Evolutionary conservation across 2,329 filamentous ascomycete species (phyloP), one percentile per base, ranked within the genome.

Genomic region (Stachybotrys chlorohalonatus): DNA sequence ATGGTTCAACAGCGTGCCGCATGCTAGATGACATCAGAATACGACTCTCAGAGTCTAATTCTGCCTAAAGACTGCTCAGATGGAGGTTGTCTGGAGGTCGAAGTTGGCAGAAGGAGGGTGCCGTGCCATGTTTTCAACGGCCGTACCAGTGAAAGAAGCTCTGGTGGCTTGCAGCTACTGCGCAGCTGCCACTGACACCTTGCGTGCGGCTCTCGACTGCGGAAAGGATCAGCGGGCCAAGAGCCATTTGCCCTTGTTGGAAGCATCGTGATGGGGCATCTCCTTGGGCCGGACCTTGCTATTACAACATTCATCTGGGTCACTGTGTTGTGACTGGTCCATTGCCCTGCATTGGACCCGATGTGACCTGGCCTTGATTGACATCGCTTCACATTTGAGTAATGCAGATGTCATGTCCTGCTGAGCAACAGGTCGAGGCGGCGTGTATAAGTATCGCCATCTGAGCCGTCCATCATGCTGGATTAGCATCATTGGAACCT

Each of bases 301-400:
- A 24, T 24, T 24, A 24, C 24, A 24, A 24, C 24, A 24, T 24
- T 24, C 24, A 24, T 24, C 24, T 24, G 24, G 24, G 24, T 24
- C 24, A 24, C 24, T 24, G 2, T 24, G 24, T 24, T 24, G 24
- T 24, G 24, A 24, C 24, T 24, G 24, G 24, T 24, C 24, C 24
- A 24, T 24, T 24, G 24, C 24, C 24, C 24, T 24, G 24, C 24
- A 24, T 24, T 42, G 36, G 36, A 42, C 36, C 13, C 62, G 62
- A 63, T 47, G 11, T 51, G 45, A 56, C 52, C 7, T 53, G 13
- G 24, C 39, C 45, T 47, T 30, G n/a, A 17, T n/a, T 47, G 46
- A 47, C 24, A 17, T 47, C 24, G 46, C 7, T 47, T 47, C 7
- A 8, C 7, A 47, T n/a, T 11, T 17, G 47, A 36, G 52, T 7